Evolutionary conservation across 2,329 filamentous ascomycete genomes (phyloP).

Genomic region (Metarhizium album): DNA sequence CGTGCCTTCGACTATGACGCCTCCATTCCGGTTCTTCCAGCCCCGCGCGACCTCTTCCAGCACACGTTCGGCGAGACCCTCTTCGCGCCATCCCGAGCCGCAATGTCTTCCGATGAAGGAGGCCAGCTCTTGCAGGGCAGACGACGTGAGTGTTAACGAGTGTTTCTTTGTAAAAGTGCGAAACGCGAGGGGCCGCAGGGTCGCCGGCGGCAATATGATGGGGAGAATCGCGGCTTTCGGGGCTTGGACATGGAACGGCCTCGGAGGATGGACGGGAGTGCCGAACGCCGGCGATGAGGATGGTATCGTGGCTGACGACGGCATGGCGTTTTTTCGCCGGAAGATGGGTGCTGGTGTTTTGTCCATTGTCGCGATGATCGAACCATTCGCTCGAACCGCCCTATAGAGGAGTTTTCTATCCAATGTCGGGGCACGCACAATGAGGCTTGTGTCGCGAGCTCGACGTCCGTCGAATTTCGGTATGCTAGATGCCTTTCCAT

Average conservation of each 20-base stretch:
- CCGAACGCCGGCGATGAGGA: slow-evolving; percentile 88
- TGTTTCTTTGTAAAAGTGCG: slow-evolving; percentile 97
- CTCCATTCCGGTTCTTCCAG: slow-evolving; percentile 85
- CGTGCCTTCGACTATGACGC: slow-evolving; percentile 80
- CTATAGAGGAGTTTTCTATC: too few relatives aligned
- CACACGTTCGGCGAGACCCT: slow-evolving; percentile 83
- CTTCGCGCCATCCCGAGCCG: slow-evolving; percentile 92
- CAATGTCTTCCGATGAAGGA: slow-evolving; percentile 88
- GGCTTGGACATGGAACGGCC: slow-evolving; percentile 45
- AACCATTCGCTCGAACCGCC: background rate
- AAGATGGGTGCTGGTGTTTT: slow-evolving; percentile 28
- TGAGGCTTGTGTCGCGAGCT: too few relatives aligned
- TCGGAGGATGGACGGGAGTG: slow-evolving; percentile 72
- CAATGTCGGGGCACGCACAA: too few relatives aligned
- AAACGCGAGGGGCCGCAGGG: slow-evolving; percentile 81
- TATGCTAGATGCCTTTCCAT: background rate
- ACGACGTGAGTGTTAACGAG: slow-evolving; percentile 81
- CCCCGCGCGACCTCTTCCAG: slow-evolving; percentile 81
- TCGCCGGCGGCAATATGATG: slow-evolving; percentile 79
- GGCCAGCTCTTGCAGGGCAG: slow-evolving; percentile 74
- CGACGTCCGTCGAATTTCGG: too few relatives aligned
- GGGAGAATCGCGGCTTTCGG: slow-evolving; percentile 63
- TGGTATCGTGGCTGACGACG: slow-evolving; percentile 51
- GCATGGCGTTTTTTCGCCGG: slow-evolving; percentile 23
- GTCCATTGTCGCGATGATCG: slow-evolving; percentile 20